Conservation (phyloP, 2,329 filamentous ascomycete genomes). For the Tolypocladium pustulatum region DNA sequence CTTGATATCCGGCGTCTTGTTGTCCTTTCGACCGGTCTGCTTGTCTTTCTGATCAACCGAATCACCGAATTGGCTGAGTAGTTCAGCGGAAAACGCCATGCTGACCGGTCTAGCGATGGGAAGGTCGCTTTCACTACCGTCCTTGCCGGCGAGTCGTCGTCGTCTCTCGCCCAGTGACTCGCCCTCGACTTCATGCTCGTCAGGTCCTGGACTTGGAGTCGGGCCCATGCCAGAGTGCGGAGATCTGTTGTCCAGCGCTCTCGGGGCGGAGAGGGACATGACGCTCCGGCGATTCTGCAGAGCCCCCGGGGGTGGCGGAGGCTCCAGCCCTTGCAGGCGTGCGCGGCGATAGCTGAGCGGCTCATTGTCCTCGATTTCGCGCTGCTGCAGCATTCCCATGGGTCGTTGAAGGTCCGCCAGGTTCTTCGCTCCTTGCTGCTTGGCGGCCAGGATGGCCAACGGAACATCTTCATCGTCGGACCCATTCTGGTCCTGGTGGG, state of each 20-base stretch:
- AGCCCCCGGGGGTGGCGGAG: slow-evolving; percentile 24
- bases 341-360: slow-evolving; percentile 70
- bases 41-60: slow-evolving; percentile 30
- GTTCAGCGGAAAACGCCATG: slow-evolving; percentile 56
- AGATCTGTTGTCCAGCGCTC: background rate
- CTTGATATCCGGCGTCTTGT: slow-evolving; percentile 19
- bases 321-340: slow-evolving; percentile 56
- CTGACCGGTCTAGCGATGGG: slow-evolving; percentile 50
- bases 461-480: slow-evolving; percentile 78
- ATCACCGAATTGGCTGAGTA: slow-evolving; percentile 54
- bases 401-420: slow-evolving; percentile 51
- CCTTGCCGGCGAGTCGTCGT: slow-evolving; percentile 51
- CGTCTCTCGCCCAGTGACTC: slow-evolving; percentile 58
- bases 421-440: slow-evolving; percentile 40
- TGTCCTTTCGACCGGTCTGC: slow-evolving; percentile 25
- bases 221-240: slow-evolving; percentile 1
- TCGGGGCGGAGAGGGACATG: slow-evolving; percentile 26
- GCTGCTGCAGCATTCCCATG: slow-evolving; percentile 66
- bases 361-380: slow-evolving; percentile 86
- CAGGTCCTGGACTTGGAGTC: slow-evolving; percentile 26
- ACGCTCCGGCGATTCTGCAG: slow-evolving; percentile 32
- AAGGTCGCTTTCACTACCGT: slow-evolving; percentile 31
- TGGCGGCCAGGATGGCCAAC: slow-evolving; percentile 64
- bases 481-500: slow-evolving; percentile 30
- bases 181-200: slow-evolving; percentile 47